Percentiles rank a stretch among this genome's conserved stretches.
These are phyloP conservation scores for Pseudogymnoascus sp. DNA, from an alignment of 2,329 filamentous ascomycete genomes.

Conservation along the genomic window DNA sequence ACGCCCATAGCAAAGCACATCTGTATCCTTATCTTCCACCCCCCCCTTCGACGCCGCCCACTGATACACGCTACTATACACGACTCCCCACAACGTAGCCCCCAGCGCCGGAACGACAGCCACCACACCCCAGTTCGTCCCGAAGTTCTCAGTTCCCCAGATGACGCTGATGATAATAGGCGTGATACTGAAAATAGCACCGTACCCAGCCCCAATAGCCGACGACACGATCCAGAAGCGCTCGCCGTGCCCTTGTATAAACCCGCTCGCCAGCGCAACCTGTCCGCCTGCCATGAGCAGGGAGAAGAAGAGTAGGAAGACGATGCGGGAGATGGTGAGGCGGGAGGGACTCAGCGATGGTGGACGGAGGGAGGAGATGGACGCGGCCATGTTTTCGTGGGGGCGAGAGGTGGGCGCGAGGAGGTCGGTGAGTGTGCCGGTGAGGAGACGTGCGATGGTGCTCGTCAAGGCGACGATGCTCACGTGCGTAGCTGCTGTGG, in stretches of 20 bases:
- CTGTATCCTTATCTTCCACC: conserved; percentile 31
- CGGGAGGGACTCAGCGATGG: conserved; percentile 18
- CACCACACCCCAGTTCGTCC: conserved; percentile 94
- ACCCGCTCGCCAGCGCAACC: conserved; percentile 67
- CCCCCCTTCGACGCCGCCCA: conserved; percentile 45
- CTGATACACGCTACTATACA: conserved; percentile 82
- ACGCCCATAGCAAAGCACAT: conserved; percentile 70
- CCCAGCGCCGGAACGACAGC: conserved; percentile 85
- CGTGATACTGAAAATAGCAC: conserved; percentile 79
- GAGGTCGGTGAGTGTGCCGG: conserved; percentile 81
- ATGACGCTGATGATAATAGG: conserved; percentile 95
- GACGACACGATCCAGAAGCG: conserved; percentile 83
- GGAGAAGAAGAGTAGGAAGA: conserved; percentile 71
- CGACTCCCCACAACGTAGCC: conserved; percentile 79
- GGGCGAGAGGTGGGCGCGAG: conserved; percentile 61
- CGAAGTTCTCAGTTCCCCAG: conserved; percentile 98
- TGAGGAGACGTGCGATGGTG: conserved; percentile 82
- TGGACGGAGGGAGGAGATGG: conserved; percentile 27
- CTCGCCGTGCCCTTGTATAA: conserved; percentile 64
- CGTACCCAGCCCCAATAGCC: conserved; percentile 84
- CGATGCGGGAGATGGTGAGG: conserved; percentile 67
- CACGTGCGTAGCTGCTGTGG: conserved; percentile 73
- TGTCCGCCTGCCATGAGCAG: conserved; percentile 69
- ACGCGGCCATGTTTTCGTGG: conserved; percentile 45
- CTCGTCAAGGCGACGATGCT: conserved; percentile 87